These are phyloP conservation scores for Linum usitatissimum DNA, from an alignment of 345 rosid genomes.

Conservation along the genomic window DNA sequence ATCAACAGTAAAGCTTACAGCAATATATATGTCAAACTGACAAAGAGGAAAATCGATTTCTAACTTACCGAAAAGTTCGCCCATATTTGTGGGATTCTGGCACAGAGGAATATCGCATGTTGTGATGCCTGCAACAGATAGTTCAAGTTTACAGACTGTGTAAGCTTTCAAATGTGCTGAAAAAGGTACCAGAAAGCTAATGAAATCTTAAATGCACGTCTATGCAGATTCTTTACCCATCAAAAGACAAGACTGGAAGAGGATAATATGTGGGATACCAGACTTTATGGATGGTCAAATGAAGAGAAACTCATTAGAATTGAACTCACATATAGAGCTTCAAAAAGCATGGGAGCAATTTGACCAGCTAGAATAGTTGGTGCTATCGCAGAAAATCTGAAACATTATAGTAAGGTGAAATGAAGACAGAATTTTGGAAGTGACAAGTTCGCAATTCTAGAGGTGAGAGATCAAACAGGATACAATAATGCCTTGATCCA, in stretches of 20 bases:
- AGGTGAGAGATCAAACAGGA: conserved; percentile 1
- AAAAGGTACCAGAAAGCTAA: neutral
- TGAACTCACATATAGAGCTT: conserved; percentile 76
- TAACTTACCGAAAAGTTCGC: conserved; percentile 63
- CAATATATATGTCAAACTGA: neutral
- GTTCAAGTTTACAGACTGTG: neutral
- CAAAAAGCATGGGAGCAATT: conserved; percentile 73
- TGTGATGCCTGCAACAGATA: conserved; percentile 67
- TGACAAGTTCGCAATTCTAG: conserved; percentile 2
- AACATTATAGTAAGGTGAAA: conserved; percentile 26
- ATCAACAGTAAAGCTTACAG: neutral
- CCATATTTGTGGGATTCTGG: conserved; percentile 95
- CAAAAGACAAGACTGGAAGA: neutral
- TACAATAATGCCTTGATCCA: conserved; percentile 11
- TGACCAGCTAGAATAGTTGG: conserved; percentile 77
- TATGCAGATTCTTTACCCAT: neutral
- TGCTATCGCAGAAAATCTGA: conserved; percentile 74
- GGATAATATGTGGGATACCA: neutral
- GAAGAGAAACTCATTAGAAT: neutral
- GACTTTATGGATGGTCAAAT: neutral
- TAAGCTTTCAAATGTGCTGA: neutral
- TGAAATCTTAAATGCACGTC: neutral
- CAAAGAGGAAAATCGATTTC: neutral
- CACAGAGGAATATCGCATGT: conserved; percentile 84
- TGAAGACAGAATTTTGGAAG: neutral